Evolutionary conservation across 768 basidiomycete genomes (phyloP).

Genomic region (Leucosporidium creatinivorum): DNA sequence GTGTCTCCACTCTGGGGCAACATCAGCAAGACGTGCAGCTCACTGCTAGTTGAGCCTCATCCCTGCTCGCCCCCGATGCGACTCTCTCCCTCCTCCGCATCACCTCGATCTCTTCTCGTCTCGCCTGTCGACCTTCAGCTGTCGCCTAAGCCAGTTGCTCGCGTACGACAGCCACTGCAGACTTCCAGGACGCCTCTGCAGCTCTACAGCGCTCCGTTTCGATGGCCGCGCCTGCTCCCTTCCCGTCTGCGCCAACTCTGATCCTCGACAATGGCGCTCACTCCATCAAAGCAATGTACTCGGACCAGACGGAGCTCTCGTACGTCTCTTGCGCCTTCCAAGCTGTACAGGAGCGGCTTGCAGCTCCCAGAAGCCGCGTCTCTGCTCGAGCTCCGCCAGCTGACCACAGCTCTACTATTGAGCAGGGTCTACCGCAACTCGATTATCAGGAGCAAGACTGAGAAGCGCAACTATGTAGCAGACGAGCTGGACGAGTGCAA

Average conservation of each 20-base stretch:
- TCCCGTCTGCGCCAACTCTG: constrained; percentile 37
- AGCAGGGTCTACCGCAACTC: constrained; percentile 69
- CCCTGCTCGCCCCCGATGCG: too few relatives aligned
- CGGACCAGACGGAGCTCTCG: constrained; percentile 28
- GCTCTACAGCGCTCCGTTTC: too few relatives aligned
- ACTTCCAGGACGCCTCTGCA: too few relatives aligned
- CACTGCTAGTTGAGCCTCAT: too few relatives aligned
- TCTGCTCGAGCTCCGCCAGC: not conserved
- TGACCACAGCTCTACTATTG: not conserved
- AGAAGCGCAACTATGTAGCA: constrained; percentile 73
- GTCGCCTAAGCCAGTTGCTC: too few relatives aligned
- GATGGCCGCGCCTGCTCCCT: too few relatives aligned
- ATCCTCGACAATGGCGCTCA: constrained; percentile 83
- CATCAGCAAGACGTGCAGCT: too few relatives aligned
- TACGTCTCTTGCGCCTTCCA: constrained; percentile 15
- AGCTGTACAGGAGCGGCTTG: constrained; percentile 3
- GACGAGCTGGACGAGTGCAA: constrained; percentile 70
- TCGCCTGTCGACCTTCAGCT: too few relatives aligned
- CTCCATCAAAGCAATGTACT: constrained; percentile 66
- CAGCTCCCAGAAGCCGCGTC: constrained; percentile 39
- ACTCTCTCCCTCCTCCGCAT: too few relatives aligned
- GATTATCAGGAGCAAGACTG: constrained; percentile 73
- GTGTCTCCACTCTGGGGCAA: too few relatives aligned
- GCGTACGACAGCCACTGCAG: too few relatives aligned
- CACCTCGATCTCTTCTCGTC: too few relatives aligned